phyloP scores from a whole-genome alignment of 192 early-diverging fungal species.

The Backusella circina region DNA sequence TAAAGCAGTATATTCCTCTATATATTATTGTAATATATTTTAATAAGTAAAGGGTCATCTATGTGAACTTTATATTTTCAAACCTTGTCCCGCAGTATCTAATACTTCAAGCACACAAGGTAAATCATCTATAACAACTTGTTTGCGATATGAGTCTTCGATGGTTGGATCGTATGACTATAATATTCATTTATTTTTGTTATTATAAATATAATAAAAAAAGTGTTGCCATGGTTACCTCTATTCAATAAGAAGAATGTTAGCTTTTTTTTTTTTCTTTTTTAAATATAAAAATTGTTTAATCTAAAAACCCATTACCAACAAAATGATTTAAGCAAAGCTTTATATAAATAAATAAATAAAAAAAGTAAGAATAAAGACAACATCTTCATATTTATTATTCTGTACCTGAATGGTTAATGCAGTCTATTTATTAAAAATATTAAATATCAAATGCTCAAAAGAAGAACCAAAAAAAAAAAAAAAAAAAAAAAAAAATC shows the following conservation, averaged over 20 bases:
- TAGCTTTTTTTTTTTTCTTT: neutral
- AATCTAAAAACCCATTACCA: constrained; percentile 20
- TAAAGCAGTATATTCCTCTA: constrained; percentile 71
- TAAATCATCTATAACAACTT: constrained; percentile 94
- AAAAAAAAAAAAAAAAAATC: neutral
- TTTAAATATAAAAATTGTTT: neutral
- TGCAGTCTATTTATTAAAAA: constrained; percentile 26
- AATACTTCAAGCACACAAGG: constrained; percentile 96
- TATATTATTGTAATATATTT: neutral
- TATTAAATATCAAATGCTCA: neutral
- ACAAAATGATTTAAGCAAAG: constrained; percentile 44
- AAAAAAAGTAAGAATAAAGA: constrained; percentile 7
- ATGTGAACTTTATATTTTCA: neutral
- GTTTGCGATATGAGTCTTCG: constrained; percentile 96
- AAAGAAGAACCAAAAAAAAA: neutral
- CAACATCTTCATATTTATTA: neutral
- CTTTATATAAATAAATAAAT: constrained; percentile 4
- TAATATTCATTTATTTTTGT: neutral
- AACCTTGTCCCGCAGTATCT: constrained; percentile 88
- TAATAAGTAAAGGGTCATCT: neutral
- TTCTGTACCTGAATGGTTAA: constrained; percentile 34
- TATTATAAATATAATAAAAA: neutral
- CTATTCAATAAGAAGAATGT: neutral
- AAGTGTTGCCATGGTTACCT: constrained; percentile 10
- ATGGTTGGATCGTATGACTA: constrained; percentile 97